A percentile compares a stretch with the other conserved stretches of the same genome.
Conservation (phyloP, 805 yeast species). For the Yarrowia sp. region DNA sequence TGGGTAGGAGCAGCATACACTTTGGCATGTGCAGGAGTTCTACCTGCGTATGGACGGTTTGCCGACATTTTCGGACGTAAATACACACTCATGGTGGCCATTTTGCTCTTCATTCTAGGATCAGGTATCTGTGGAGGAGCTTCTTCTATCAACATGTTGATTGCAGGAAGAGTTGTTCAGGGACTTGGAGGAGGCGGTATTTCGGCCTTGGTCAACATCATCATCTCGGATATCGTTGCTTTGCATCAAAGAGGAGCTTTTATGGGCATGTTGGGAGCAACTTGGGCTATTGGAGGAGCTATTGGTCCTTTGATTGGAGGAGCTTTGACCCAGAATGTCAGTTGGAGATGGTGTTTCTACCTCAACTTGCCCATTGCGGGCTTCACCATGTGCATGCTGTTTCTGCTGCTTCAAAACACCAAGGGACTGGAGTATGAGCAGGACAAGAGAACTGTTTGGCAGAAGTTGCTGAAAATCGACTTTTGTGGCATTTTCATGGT, state of each 20-base stretch:
- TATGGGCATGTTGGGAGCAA: conserved; percentile 32
- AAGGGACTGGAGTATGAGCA: conserved; percentile 28
- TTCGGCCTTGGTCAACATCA: conserved; percentile 52
- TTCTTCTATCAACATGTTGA: conserved; percentile 52
- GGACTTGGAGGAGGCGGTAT: conserved; percentile 73
- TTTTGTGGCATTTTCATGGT: conserved; percentile 53
- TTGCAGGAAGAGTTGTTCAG: conserved; percentile 63
- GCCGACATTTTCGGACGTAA: conserved; percentile 50
- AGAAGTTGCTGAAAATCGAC: conserved; percentile 50
- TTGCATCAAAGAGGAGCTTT: conserved; percentile 32
- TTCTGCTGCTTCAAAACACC: conserved; percentile 31
- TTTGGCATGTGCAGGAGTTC: conserved; percentile 60
- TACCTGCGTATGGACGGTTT: conserved; percentile 63
- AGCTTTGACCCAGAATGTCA: conserved; percentile 45
- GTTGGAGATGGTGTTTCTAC: conserved; percentile 57
- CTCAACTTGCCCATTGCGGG: conserved; percentile 45
- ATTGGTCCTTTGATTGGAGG: conserved; percentile 59
- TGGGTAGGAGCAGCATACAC: conserved; percentile 63
- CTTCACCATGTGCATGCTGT: conserved; percentile 36
- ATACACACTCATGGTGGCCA: conserved; percentile 42
- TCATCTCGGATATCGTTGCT: conserved; percentile 47
- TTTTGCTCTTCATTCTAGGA: conserved; percentile 44
- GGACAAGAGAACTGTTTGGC: conserved; percentile 42
- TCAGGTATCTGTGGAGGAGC: conserved; percentile 46
- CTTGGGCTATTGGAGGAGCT: conserved; percentile 36